These are phyloP conservation scores for Nidula niveotomentosa DNA, from an alignment of 1,284 basidiomycete species.

Conservation along the genomic window DNA sequence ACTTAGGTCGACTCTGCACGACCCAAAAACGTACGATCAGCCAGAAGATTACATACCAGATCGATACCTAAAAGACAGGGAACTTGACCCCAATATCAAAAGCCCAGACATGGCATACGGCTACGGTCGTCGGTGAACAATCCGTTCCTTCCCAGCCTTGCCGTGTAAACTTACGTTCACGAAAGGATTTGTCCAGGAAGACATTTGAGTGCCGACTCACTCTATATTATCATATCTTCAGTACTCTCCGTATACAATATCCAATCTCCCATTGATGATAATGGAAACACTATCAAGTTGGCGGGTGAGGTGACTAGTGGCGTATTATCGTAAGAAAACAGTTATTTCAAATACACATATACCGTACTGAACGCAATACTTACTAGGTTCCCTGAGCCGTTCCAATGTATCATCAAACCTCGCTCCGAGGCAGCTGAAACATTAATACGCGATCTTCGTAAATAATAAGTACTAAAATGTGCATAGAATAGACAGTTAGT, in stretches of 20 bases:
- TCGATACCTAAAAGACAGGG: constrained; percentile 9
- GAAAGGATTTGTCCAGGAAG: constrained; percentile 41
- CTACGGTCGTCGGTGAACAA: constrained; percentile 8
- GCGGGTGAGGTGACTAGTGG: constrained; percentile 28
- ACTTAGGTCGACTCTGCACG: background rate
- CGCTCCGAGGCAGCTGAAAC: background rate
- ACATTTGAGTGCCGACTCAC: constrained; percentile 36
- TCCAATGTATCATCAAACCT: constrained; percentile 1
- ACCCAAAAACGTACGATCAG: background rate
- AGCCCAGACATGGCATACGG: background rate
- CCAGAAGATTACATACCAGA: background rate
- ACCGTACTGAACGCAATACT: background rate
- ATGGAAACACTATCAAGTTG: constrained; percentile 25
- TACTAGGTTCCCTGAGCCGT: background rate
- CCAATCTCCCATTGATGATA: constrained; percentile 24
- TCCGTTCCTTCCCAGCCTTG: background rate
- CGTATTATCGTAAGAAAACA: constrained; percentile 24
- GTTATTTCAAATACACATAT: background rate
- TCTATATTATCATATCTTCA: constrained; percentile 38
- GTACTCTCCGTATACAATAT: constrained; percentile 37
- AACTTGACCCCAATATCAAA: no score
- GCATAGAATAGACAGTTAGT: no score
- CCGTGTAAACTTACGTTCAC: background rate
- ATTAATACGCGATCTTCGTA: background rate
- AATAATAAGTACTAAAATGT: background rate